These are phyloP conservation scores for Aegilops longissima DNA, from an alignment of 176 grass and related monocot species.

Conservation along the genomic window DNA sequence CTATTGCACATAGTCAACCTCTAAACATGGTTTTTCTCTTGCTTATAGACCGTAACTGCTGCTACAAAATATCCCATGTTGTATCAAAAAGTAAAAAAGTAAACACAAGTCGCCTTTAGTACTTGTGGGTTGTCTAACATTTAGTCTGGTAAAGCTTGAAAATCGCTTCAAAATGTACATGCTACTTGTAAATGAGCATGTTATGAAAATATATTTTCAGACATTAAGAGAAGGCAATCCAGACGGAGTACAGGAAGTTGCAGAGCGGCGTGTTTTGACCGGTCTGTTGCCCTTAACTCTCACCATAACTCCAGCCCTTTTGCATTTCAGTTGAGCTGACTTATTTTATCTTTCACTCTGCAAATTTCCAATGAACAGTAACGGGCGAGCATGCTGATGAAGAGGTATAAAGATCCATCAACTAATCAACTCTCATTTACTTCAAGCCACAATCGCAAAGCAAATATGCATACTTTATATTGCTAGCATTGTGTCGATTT, in stretches of 20 bases:
- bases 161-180: constrained; percentile 2
- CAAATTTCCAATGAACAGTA: too few relatives aligned
- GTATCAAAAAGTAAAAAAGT: background rate
- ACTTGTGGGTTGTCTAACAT: background rate
- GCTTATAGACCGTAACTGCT: background rate
- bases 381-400: constrained; percentile 66
- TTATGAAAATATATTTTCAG: constrained; percentile 36
- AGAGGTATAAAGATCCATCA: constrained; percentile 39
- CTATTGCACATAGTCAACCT: background rate
- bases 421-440: background rate
- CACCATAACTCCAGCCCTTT: background rate
- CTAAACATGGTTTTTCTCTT: background rate
- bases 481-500: constrained; percentile 11
- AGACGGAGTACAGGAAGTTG: too few relatives aligned
- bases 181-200: background rate
- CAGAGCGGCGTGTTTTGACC: constrained; percentile 65
- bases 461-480: background rate
- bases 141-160: background rate
- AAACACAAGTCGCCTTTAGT: background rate
- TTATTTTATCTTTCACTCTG: background rate
- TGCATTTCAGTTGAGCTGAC: background rate
- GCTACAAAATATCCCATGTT: background rate
- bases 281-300: constrained; percentile 32
- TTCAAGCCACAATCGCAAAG: constrained; percentile 4
- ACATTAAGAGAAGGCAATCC: constrained; percentile 43